phyloP scores from a whole-genome alignment of 78 protist species.

The Andalucia godoyi region DNA sequence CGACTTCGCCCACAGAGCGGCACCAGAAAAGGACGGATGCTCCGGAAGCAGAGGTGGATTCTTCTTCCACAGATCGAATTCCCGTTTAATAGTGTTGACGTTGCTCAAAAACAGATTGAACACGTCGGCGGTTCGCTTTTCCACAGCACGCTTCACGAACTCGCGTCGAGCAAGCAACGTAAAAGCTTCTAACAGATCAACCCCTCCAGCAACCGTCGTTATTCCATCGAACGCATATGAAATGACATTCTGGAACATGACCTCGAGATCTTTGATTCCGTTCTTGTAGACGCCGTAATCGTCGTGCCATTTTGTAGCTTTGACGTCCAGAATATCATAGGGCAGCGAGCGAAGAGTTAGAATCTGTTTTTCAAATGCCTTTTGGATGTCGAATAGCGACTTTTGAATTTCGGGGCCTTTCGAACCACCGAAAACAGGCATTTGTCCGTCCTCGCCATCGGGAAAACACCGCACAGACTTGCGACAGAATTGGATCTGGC shows the following conservation, averaged over 20 bases:
- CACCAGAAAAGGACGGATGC: constrained; percentile 47
- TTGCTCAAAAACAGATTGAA: constrained; percentile 1
- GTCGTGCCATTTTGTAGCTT: constrained; percentile 57
- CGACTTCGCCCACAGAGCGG: constrained; percentile 52
- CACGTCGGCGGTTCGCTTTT: neutral
- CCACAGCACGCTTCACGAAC: constrained; percentile 26
- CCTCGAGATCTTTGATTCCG: constrained; percentile 59
- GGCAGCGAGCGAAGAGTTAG: constrained; percentile 1
- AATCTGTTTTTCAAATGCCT: constrained; percentile 24
- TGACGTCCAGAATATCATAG: constrained; percentile 53
- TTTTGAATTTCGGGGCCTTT: constrained; percentile 17
- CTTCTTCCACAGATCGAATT: constrained; percentile 18
- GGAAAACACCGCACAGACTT: too few relatives aligned
- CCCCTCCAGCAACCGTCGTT: constrained; percentile 15
- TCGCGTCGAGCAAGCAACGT: constrained; percentile 39
- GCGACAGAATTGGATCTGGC: constrained; percentile 54
- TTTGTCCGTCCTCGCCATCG: neutral
- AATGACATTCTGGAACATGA: constrained; percentile 36
- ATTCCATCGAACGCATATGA: constrained; percentile 30
- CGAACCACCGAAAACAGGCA: constrained; percentile 47
- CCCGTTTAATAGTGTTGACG: neutral
- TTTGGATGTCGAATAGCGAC: constrained; percentile 33
- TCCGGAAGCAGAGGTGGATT: constrained; percentile 30
- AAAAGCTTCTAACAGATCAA: constrained; percentile 52
- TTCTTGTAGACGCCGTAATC: constrained; percentile 55